A percentile compares a stretch with the other conserved stretches of the same genome.
phyloP scores from a whole-genome alignment of 2,329 filamentous ascomycete genomes.

The Epichloe scottii region DNA sequence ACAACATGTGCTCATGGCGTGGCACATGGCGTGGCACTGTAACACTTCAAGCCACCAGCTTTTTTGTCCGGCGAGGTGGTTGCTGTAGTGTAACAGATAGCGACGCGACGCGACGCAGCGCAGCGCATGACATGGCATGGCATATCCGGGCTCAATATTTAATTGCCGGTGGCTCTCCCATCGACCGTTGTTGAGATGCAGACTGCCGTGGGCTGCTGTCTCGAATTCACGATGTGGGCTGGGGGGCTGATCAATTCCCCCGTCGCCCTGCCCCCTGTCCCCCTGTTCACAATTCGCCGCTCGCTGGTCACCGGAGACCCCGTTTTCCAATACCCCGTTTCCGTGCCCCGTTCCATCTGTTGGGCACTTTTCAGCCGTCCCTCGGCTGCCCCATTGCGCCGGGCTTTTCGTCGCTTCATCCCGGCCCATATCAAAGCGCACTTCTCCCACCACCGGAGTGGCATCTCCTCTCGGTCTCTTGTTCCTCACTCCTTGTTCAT shows the following conservation, averaged over 20 bases:
- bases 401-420: not conserved
- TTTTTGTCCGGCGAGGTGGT: not conserved
- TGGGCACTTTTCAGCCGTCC: too few species aligned
- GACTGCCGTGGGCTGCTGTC: not conserved
- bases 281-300: too few species aligned
- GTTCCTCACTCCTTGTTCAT: not conserved
- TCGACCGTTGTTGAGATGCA: not conserved
- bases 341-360: too few species aligned
- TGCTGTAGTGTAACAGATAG: not conserved
- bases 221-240: not conserved
- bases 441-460: not conserved
- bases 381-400: not conserved
- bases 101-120: not conserved
- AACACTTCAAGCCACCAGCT: not conserved
- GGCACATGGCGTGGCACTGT: not conserved
- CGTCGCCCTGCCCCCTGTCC: too few species aligned
- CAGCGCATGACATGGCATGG: too few species aligned
- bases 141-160: too few species aligned
- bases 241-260: not conserved
- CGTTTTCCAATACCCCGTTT: too few species aligned
- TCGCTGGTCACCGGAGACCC: too few species aligned
- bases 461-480: too few species aligned
- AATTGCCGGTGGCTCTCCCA: not conserved
- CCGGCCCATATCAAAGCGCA: not conserved
- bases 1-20: not conserved